Conservation (phyloP, 306 rosid genomes). For the Dalbergia cultrata region DNA sequence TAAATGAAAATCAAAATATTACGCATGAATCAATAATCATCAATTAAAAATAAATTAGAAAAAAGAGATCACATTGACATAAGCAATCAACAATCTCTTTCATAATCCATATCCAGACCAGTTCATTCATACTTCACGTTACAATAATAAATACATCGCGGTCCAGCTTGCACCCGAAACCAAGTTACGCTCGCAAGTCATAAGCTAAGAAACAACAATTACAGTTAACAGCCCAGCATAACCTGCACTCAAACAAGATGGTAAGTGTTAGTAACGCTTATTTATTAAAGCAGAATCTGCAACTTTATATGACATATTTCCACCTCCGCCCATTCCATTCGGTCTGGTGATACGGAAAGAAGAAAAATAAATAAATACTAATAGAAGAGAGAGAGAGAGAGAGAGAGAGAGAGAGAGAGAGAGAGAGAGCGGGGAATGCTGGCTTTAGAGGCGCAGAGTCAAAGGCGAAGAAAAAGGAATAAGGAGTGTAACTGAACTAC, state of each 20-base stretch:
- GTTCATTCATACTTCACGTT: conserved; percentile 7
- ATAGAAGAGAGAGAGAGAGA: not conserved
- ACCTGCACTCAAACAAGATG: too few relatives aligned
- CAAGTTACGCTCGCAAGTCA: not conserved
- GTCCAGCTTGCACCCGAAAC: conserved; percentile 3
- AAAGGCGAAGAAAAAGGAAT: conserved; percentile 31
- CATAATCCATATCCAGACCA: not conserved
- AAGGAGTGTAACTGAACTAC: not conserved
- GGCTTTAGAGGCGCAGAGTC: conserved; percentile 36
- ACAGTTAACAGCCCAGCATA: too few relatives aligned
- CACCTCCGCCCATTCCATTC: not conserved
- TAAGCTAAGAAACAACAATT: too few relatives aligned
- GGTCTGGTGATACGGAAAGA: not conserved
- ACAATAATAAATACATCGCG: not conserved
- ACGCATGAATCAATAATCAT: not conserved
- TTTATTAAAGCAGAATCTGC: too few relatives aligned
- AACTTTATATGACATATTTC: not conserved
- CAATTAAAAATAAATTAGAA: not conserved
- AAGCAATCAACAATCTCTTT: not conserved
- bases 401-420: not conserved
- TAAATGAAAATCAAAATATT: not conserved
- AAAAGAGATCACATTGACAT: not conserved
- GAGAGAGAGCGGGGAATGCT: conserved; percentile 14
- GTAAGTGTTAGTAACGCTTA: too few relatives aligned
- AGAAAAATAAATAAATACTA: too few relatives aligned